Evolutionary conservation across 140 eudicot genomes (phyloP).

Genomic region (Erigeron philadelphicus): DNA sequence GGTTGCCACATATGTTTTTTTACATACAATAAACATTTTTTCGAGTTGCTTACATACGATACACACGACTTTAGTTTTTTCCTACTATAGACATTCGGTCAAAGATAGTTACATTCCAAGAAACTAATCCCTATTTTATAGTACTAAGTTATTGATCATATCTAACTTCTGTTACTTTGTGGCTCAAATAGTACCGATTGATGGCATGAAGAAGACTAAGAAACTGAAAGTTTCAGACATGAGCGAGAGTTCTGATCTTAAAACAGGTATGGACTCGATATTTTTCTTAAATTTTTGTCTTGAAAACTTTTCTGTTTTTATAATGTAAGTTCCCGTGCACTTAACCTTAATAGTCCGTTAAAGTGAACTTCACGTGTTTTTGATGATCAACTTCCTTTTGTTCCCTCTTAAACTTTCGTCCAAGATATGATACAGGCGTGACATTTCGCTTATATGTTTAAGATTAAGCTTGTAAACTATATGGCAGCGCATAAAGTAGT

Average conservation of each 20-base stretch:
- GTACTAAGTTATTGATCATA: not conserved
- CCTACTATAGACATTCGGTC: no score
- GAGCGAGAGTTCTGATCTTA: not conserved
- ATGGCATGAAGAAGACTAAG: not conserved
- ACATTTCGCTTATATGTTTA: no score
- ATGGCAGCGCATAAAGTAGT: no score
- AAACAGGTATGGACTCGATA: conserved; percentile 1
- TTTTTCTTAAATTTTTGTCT: not conserved
- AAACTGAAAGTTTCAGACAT: not conserved
- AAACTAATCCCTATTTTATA: no score
- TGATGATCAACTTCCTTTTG: not conserved
- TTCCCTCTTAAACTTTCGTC: not conserved
- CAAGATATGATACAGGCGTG: no score
- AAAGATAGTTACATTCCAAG: no score
- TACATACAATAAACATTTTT: no score
- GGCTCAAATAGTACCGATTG: conserved; percentile 6
- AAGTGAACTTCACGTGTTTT: not conserved
- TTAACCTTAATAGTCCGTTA: not conserved
- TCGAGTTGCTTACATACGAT: no score
- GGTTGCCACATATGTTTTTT: no score
- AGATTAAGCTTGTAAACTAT: no score
- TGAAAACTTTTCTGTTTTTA: not conserved
- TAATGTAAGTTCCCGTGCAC: not conserved
- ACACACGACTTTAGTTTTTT: no score
- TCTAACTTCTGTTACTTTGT: not conserved